A percentile compares a stretch with the other conserved stretches of the same genome.
Conservation (phyloP, 768 basidiomycete species). For the Tephrocybe rancida region DNA sequence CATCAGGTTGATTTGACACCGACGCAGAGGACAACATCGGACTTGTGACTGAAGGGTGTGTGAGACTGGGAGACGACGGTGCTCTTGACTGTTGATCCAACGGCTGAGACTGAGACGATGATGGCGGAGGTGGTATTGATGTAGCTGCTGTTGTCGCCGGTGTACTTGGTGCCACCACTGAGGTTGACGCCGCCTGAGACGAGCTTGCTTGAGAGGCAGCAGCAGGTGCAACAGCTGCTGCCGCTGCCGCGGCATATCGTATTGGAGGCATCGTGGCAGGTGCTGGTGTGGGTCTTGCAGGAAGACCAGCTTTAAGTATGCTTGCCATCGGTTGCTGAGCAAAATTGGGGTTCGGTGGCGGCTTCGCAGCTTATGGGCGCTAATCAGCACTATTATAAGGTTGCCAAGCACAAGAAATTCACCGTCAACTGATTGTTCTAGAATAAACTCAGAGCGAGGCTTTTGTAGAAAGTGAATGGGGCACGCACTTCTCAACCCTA, state of each 20-base stretch:
- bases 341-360: conserved; percentile 81
- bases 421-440: conserved; percentile 78
- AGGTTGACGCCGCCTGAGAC: conserved; percentile 45
- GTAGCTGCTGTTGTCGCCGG: conserved; percentile 38
- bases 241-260: conserved; percentile 91
- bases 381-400: conserved; percentile 2
- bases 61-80: conserved; percentile 78
- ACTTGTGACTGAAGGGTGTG: conserved; percentile 83
- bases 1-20: conserved; percentile 64
- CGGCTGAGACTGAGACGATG: conserved; percentile 27
- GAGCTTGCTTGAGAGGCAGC: conserved; percentile 25
- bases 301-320: conserved; percentile 76
- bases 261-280: conserved; percentile 72
- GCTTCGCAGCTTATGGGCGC: conserved; percentile 51
- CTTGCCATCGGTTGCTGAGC: conserved; percentile 73
- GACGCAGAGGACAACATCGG: conserved; percentile 80
- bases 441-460: conserved; percentile 5
- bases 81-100: conserved; percentile 44
- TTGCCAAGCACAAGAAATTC: conserved; percentile 21
- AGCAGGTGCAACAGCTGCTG: conserved; percentile 49
- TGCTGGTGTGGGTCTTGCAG: conserved; percentile 52
- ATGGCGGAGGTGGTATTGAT: conserved; percentile 40
- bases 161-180: conserved; percentile 42
- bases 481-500: conserved; percentile 72
- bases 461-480: conserved; percentile 5